Evolutionary conservation across 2,329 filamentous ascomycete genomes (phyloP).

Genomic region (Monilinia fructigena): DNA sequence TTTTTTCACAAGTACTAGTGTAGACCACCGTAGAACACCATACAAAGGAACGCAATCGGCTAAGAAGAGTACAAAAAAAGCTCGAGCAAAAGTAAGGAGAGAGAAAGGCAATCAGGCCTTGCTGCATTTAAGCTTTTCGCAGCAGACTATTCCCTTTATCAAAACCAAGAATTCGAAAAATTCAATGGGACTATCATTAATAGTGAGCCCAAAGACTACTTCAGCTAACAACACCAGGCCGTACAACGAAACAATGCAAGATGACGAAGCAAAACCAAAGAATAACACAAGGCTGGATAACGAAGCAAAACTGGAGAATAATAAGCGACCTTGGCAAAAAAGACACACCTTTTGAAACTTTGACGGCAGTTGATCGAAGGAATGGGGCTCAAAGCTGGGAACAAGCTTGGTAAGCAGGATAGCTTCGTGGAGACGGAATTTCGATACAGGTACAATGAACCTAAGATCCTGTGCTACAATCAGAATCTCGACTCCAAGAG

Average conservation of each 20-base stretch:
- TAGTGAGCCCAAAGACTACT: not conserved
- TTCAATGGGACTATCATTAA: not conserved
- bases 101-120: not conserved
- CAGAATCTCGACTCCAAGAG: not conserved
- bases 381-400: not conserved
- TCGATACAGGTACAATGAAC: not conserved
- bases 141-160: no score
- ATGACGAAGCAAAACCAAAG: not conserved
- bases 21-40: not conserved
- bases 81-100: not conserved
- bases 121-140: not conserved
- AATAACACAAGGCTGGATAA: not conserved
- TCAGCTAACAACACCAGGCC: not conserved
- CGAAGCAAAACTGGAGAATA: not conserved
- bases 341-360: constrained; percentile 1
- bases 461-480: not conserved
- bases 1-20: not conserved
- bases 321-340: not conserved
- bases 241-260: not conserved
- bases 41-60: not conserved
- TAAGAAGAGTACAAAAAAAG: not conserved
- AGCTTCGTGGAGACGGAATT: not conserved
- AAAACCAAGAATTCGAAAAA: not conserved
- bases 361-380: not conserved
- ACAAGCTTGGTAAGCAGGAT: not conserved